A percentile compares a stretch with the other conserved stretches of the same genome.
Evolutionary conservation across 1,139 yeast species (phyloP).

Genomic region (Protomyces arabidopsidicola): DNA sequence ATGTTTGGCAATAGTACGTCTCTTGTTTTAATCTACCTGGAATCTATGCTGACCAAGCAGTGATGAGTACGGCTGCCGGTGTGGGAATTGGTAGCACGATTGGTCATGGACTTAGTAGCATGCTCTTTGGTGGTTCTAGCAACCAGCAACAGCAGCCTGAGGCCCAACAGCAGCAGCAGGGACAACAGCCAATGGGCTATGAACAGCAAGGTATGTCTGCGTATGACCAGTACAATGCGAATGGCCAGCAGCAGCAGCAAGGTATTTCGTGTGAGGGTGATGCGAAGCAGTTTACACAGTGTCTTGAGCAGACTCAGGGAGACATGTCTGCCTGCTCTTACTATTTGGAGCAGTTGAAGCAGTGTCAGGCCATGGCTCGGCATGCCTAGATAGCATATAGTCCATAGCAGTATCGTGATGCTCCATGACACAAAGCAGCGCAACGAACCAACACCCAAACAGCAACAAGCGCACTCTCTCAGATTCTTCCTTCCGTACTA

Average conservation of each 20-base stretch:
- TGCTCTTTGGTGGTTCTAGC: slow-evolving; percentile 78
- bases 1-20: slow-evolving; percentile 90
- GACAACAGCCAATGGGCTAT: slow-evolving; percentile 35
- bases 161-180: slow-evolving; percentile 38
- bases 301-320: slow-evolving; percentile 87
- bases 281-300: slow-evolving; percentile 91
- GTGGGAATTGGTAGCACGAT: slow-evolving; percentile 97
- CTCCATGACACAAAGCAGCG: not conserved
- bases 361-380: slow-evolving; percentile 91
- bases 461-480: not conserved
- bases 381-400: slow-evolving; percentile 50
- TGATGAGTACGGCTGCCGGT: slow-evolving; percentile 86
- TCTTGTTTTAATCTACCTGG: not conserved
- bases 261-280: slow-evolving; percentile 72
- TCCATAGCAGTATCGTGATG: not conserved
- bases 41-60: not conserved
- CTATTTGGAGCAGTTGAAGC: slow-evolving; percentile 93
- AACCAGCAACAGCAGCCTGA: slow-evolving; percentile 50
- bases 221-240: slow-evolving; percentile 24
- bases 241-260: slow-evolving; percentile 10
- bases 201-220: slow-evolving; percentile 51
- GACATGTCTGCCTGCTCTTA: slow-evolving; percentile 95
- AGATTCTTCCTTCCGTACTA: not conserved
- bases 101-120: slow-evolving; percentile 87
- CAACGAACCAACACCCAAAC: not conserved